Evolutionary conservation across 2,329 filamentous ascomycete genomes (phyloP).

Genomic region (Aureobasidium sp.): DNA sequence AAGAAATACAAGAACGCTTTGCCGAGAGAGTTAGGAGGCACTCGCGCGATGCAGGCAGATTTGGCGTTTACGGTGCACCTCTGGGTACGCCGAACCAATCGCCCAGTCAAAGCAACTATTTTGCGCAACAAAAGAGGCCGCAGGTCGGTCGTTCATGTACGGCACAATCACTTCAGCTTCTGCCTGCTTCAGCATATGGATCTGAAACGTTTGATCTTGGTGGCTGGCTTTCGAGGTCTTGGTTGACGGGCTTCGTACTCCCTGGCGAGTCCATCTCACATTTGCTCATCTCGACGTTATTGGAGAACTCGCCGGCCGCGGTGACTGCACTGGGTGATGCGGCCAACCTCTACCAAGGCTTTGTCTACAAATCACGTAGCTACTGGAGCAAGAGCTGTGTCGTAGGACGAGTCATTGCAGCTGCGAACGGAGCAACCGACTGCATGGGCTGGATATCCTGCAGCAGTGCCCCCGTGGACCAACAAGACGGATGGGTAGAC

Average conservation of each 20-base stretch:
- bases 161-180: conserved; percentile 15
- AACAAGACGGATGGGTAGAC: conserved; percentile 45
- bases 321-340: conserved; percentile 43
- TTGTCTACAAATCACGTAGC: conserved; percentile 42
- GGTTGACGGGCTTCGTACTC: conserved; percentile 48
- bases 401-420: conserved; percentile 47
- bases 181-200: conserved; percentile 9
- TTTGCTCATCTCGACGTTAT: conserved; percentile 48
- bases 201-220: conserved; percentile 29
- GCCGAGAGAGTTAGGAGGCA: conserved; percentile 1
- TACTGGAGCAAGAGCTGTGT: conserved; percentile 54
- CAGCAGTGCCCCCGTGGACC: conserved; percentile 33
- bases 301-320: conserved; percentile 49
- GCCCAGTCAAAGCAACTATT: conserved; percentile 14
- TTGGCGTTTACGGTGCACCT: conserved; percentile 35
- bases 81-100: conserved; percentile 28
- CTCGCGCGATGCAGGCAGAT: conserved; percentile 16
- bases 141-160: conserved; percentile 6
- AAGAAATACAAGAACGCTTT: conserved; percentile 17
- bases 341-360: conserved; percentile 49
- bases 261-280: conserved; percentile 49
- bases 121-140: conserved; percentile 15
- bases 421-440: conserved; percentile 38
- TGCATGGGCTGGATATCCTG: conserved; percentile 50
- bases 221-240: conserved; percentile 51